Percentiles rank a stretch among this genome's conserved stretches.
These are phyloP conservation scores for Coniochaeta prunicola DNA, from an alignment of 2,329 filamentous ascomycete genomes.

Conservation along the genomic window DNA sequence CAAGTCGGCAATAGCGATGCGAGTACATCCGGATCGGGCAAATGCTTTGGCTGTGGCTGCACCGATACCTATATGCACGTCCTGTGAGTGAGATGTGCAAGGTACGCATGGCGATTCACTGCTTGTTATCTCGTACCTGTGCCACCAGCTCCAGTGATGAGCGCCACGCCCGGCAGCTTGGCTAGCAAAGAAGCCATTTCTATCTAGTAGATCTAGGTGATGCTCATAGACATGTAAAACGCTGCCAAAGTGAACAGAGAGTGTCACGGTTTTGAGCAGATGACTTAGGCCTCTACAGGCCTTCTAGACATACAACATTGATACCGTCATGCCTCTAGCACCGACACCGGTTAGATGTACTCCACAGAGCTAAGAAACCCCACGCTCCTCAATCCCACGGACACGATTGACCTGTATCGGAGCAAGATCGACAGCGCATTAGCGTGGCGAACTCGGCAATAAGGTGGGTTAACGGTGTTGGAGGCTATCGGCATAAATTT, in stretches of 20 bases:
- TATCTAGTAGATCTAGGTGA: neutral
- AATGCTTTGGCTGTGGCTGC: conserved; percentile 44
- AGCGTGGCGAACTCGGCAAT: neutral
- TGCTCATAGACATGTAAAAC: neutral
- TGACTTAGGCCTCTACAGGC: neutral
- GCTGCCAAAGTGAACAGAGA: neutral
- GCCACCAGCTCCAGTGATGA: conserved; percentile 40
- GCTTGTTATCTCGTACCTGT: conserved; percentile 24
- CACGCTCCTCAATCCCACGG: neutral
- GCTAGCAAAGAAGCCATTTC: conserved; percentile 1
- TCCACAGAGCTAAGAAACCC: too few species aligned
- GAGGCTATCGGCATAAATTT: too few species aligned
- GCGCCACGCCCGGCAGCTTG: conserved; percentile 16
- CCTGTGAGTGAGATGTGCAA: neutral
- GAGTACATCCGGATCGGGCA: conserved; percentile 38
- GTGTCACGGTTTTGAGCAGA: neutral
- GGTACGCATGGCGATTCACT: neutral
- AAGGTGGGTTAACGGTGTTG: neutral
- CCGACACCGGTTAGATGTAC: too few species aligned
- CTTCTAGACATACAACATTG: neutral
- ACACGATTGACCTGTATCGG: too few species aligned
- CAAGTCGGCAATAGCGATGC: conserved; percentile 48
- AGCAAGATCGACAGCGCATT: too few species aligned
- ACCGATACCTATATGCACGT: conserved; percentile 40
- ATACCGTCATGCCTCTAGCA: neutral